Evolutionary conservation across 352 stramenopile species (phyloP).

Genomic region (Globisporangium lucens): DNA sequence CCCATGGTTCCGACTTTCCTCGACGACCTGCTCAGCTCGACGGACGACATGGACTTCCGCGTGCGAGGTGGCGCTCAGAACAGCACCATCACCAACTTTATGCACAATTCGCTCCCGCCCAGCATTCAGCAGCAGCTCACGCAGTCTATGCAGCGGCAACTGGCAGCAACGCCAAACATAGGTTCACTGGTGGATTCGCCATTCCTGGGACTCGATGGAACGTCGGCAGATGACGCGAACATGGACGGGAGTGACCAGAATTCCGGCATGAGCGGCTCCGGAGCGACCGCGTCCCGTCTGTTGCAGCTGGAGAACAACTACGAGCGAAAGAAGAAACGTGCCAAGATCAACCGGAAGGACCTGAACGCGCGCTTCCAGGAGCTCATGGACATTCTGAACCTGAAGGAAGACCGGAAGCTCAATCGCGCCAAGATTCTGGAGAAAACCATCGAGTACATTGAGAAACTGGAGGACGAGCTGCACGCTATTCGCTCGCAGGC

Average conservation of each 20-base stretch:
- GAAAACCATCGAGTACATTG: conserved; percentile 59
- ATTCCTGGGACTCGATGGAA: conserved; percentile 12
- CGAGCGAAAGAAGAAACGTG: conserved; percentile 67
- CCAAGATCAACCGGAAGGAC: conserved; percentile 68
- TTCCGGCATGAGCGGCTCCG: neutral
- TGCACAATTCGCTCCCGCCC: conserved; percentile 9
- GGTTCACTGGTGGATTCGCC: conserved; percentile 15
- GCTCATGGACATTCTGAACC: conserved; percentile 56
- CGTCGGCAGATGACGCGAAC: neutral
- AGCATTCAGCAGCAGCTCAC: conserved; percentile 14
- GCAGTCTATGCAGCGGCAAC: conserved; percentile 10
- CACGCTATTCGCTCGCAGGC: conserved; percentile 19
- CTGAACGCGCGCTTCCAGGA: conserved; percentile 65
- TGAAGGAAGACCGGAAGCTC: conserved; percentile 62
- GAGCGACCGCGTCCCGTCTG: conserved; percentile 23
- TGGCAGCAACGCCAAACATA: neutral
- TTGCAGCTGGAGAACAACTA: conserved; percentile 66
- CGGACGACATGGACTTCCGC: conserved; percentile 23
- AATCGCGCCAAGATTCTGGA: conserved; percentile 69
- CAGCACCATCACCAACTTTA: conserved; percentile 13
- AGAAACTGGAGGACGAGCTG: conserved; percentile 45
- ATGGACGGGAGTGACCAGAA: conserved; percentile 9
- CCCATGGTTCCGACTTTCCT: conserved; percentile 28
- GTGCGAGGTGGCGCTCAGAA: conserved; percentile 6
- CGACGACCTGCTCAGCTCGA: conserved; percentile 36